Conservation (phyloP, 306 rosid species). For the Rosa multiflora region DNA sequence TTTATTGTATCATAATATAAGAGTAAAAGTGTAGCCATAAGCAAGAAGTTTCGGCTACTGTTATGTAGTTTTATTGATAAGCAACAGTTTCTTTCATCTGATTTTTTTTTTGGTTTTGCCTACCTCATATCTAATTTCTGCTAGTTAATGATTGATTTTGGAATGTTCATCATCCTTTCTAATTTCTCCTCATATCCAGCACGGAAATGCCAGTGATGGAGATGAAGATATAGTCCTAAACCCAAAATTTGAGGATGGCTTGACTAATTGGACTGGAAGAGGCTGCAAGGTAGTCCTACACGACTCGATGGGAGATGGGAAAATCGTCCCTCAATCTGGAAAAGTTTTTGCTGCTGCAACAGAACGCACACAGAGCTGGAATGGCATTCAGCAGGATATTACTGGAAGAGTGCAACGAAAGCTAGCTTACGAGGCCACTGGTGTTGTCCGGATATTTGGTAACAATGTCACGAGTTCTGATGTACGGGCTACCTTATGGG, state of each 20-base stretch:
- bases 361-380: constrained; percentile 84
- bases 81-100: background rate
- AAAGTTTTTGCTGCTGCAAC: constrained; percentile 77
- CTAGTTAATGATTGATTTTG: constrained; percentile 14
- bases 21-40: background rate
- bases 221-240: constrained; percentile 61
- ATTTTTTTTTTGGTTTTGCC: background rate
- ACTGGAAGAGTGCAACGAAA: constrained; percentile 83
- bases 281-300: constrained; percentile 83
- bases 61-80: background rate
- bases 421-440: constrained; percentile 73
- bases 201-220: background rate
- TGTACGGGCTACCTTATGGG: constrained; percentile 75
- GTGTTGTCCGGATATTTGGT: constrained; percentile 73
- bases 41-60: background rate
- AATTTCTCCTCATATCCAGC: background rate
- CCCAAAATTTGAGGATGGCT: constrained; percentile 76
- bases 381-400: constrained; percentile 92
- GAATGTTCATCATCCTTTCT: constrained; percentile 10
- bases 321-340: constrained; percentile 67
- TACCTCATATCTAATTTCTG: background rate
- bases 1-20: background rate
- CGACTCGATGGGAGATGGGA: constrained; percentile 72
- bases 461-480: constrained; percentile 68
- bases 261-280: constrained; percentile 89